phyloP scores from a whole-genome alignment of 1,284 basidiomycete species.

The Rhodotorula sp. region DNA sequence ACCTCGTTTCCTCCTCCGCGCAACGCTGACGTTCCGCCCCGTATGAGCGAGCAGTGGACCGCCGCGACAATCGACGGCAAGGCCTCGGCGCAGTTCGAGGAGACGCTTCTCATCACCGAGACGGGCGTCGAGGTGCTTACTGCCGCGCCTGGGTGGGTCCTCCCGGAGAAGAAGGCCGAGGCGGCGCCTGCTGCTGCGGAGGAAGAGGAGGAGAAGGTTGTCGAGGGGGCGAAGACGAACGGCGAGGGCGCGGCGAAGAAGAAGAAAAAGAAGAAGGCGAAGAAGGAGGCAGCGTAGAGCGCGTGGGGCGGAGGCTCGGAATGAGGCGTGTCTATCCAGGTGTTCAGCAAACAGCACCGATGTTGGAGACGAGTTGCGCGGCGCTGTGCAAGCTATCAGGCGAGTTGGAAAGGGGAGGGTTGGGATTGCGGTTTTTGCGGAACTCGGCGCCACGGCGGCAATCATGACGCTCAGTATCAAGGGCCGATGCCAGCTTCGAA shows the following conservation, averaged over 20 bases:
- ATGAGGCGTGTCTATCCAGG: too few species aligned
- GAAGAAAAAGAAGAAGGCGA: constrained; percentile 18
- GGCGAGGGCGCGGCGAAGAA: constrained; percentile 1
- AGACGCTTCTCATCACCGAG: constrained; percentile 90
- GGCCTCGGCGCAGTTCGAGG: constrained; percentile 81
- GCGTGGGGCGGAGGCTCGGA: too few species aligned
- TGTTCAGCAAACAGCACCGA: too few species aligned
- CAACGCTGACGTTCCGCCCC: background rate
- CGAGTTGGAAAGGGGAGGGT: too few species aligned
- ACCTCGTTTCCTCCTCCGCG: background rate
- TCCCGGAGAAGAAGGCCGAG: constrained; percentile 21
- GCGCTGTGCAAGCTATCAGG: too few species aligned
- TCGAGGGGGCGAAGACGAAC: background rate
- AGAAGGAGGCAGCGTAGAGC: background rate
- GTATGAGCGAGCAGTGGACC: constrained; percentile 66
- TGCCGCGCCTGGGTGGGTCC: constrained; percentile 53
- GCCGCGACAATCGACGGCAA: constrained; percentile 87
- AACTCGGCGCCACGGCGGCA: too few species aligned
- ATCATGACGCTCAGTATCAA: too few species aligned
- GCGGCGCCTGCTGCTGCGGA: background rate
- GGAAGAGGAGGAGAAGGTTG: background rate
- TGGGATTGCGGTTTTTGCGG: too few species aligned
- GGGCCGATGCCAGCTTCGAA: too few species aligned
- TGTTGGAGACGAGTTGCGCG: too few species aligned
- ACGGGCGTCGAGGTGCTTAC: constrained; percentile 88